Conservation (phyloP, 1,139 yeast genomes). For the Blastobotrys ciferrii region DNA sequence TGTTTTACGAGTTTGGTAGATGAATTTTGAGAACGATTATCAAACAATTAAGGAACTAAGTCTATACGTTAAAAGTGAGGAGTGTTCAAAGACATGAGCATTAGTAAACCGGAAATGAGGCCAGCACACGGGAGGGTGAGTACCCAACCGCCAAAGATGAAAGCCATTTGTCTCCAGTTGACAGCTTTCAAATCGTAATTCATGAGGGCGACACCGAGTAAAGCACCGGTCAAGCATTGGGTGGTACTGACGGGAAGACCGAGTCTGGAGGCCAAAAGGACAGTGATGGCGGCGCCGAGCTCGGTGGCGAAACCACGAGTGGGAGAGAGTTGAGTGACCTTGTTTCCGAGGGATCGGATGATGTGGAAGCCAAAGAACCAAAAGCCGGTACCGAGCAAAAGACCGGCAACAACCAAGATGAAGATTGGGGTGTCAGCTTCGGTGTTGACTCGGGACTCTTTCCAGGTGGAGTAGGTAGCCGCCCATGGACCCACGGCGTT, state of each 20-base stretch:
- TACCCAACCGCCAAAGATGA: conserved; percentile 74
- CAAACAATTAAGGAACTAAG: too few species aligned
- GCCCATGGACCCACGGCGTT: conserved; percentile 78
- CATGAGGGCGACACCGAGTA: conserved; percentile 73
- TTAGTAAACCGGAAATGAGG: conserved; percentile 63
- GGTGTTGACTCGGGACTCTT: conserved; percentile 45
- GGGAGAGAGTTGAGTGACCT: conserved; percentile 73
- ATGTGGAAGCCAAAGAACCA: conserved; percentile 75
- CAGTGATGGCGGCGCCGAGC: conserved; percentile 75
- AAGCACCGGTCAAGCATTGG: conserved; percentile 79
- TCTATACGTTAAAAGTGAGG: conserved; percentile 38
- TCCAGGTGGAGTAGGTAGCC: conserved; percentile 64
- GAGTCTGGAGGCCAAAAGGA: conserved; percentile 72
- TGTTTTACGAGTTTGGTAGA: too few species aligned
- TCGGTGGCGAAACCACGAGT: conserved; percentile 79
- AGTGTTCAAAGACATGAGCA: conserved; percentile 65
- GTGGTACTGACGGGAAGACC: conserved; percentile 74
- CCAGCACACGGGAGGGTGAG: conserved; percentile 75
- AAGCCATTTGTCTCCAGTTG: conserved; percentile 74
- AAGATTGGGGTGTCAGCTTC: conserved; percentile 67
- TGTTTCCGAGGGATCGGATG: conserved; percentile 72
- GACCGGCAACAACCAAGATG: conserved; percentile 70
- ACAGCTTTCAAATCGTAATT: conserved; percentile 62
- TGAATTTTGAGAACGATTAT: too few species aligned
- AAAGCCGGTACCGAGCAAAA: conserved; percentile 62